Percentiles rank a stretch among this genome's conserved stretches.
Conservation (phyloP, 2,329 filamentous ascomycete species). For the Leptodontidium sp. region DNA sequence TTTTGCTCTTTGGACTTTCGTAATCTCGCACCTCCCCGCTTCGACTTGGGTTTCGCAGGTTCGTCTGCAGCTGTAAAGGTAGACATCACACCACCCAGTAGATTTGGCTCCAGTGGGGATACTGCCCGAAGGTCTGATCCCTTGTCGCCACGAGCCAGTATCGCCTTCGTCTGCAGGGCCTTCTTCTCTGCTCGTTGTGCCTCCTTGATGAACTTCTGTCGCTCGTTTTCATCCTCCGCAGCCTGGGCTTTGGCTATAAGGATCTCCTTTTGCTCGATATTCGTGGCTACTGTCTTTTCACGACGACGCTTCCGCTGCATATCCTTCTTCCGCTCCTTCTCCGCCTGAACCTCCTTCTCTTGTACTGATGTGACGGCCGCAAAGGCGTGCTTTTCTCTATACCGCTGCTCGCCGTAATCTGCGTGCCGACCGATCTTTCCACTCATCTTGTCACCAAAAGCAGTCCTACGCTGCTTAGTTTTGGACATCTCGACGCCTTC, state of each 20-base stretch:
- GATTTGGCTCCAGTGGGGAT: constrained; percentile 77
- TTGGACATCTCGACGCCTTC: constrained; percentile 68
- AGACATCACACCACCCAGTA: constrained; percentile 85
- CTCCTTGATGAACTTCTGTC: constrained; percentile 80
- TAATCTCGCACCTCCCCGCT: constrained; percentile 66
- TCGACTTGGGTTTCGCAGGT: constrained; percentile 59
- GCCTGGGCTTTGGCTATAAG: constrained; percentile 80
- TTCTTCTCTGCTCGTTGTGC: constrained; percentile 93
- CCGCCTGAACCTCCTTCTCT: constrained; percentile 86
- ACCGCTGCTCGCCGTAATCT: constrained; percentile 76
- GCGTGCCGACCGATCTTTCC: constrained; percentile 74
- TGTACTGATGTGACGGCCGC: constrained; percentile 87
- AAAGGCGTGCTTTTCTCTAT: constrained; percentile 78
- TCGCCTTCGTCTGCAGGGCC: constrained; percentile 86
- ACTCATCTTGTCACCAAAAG: constrained; percentile 65
- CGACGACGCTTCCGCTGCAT: constrained; percentile 97
- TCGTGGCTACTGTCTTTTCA: constrained; percentile 94
- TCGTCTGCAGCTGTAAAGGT: constrained; percentile 72
- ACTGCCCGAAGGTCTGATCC: constrained; percentile 73
- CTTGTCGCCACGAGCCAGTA: constrained; percentile 86
- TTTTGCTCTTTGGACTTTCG: constrained; percentile 94
- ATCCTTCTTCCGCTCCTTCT: constrained; percentile 99
- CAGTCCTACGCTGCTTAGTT: constrained; percentile 67
- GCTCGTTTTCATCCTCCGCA: constrained; percentile 83
- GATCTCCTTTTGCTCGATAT: constrained; percentile 87